Base-by-base conservation (phyloP, 306 rosid genomes). In the Trichosanthes truncata region DNA sequence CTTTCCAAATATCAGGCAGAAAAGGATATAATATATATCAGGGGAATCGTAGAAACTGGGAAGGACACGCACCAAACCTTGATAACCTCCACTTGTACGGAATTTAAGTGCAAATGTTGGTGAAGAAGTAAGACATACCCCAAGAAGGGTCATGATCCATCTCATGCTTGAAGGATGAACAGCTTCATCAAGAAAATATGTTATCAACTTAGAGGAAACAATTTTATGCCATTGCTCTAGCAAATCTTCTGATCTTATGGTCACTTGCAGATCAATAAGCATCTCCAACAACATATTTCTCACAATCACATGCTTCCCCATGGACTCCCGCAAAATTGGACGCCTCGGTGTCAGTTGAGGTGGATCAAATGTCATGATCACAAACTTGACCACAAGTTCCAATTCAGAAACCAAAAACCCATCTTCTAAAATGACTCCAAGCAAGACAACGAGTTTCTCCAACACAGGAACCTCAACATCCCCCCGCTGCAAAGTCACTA, bases 131-230 rank as follows among this genome's bases (percentile, higher is more conserved):
- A 96, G 88, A 89, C 98, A 96, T 69, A 96, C 96, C 60, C 99
- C 99, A 86, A 96, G 99, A 68, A 96, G 92, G 80, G 99, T 96
- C 94, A 96, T 96, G 87, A 96, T 84, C 99, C 99, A 96, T 89
- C 99, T 91, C 99, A 96, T 96, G 85, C 99, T 96, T 51, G 98
- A 88, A 61, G 99, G 99, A 83, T 96, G 99, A 80, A 89, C 96
- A 55, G 93, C 94, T 89, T 96, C 99, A 78, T 96, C 99, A 80
- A 96, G 97, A 90, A 91, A 96, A 87, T 91, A 96, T 36, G 99
- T 96, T 56, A 96, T 90, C 87, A 96, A 82, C 85, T 96, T 96
- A 17, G 99, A 96, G 14, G 99, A 96, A 79, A 96, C 99, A 85
- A 89, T 81, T 87, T 93, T 96, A 86, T 96, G 98, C 99, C 99